phyloP scores from a whole-genome alignment of 495 filamentous ascomycete species.

The Amorphotheca resinae region DNA sequence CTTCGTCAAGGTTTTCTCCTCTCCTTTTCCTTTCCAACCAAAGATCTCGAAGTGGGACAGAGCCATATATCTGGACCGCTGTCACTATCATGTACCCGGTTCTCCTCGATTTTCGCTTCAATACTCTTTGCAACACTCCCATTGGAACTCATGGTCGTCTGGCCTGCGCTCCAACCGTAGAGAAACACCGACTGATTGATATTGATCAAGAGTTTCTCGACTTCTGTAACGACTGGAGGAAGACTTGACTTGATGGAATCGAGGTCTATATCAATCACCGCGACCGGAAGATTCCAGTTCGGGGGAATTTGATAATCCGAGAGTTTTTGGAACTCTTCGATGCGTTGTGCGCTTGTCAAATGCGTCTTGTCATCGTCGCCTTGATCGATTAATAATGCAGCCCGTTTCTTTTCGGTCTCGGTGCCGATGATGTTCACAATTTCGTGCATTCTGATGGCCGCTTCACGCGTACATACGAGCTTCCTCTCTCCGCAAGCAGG shows the following conservation, averaged over 20 bases:
- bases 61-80: constrained; percentile 49
- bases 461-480: constrained; percentile 51
- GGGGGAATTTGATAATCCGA: constrained; percentile 19
- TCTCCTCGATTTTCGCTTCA: constrained; percentile 36
- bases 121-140: constrained; percentile 50
- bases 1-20: no score
- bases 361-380: neutral
- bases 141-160: constrained; percentile 59
- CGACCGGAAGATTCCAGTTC: constrained; percentile 22
- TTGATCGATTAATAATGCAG: constrained; percentile 37
- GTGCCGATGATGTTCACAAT: constrained; percentile 58
- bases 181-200: constrained; percentile 59
- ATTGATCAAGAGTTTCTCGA: constrained; percentile 35
- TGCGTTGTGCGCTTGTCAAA: neutral
- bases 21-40: constrained; percentile 41
- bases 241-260: constrained; percentile 5
- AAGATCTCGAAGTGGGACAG: constrained; percentile 46
- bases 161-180: constrained; percentile 48
- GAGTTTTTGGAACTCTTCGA: constrained; percentile 18
- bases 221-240: constrained; percentile 15
- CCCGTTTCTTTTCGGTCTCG: constrained; percentile 43
- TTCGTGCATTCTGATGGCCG: constrained; percentile 48
- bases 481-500: constrained; percentile 41
- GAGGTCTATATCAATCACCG: constrained; percentile 17
- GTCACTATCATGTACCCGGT: constrained; percentile 21